Percentiles rank a stretch among this genome's conserved stretches.
Evolutionary conservation across 2,329 filamentous ascomycete species (phyloP).

Genomic region (Pseudogymnoascus sp.): DNA sequence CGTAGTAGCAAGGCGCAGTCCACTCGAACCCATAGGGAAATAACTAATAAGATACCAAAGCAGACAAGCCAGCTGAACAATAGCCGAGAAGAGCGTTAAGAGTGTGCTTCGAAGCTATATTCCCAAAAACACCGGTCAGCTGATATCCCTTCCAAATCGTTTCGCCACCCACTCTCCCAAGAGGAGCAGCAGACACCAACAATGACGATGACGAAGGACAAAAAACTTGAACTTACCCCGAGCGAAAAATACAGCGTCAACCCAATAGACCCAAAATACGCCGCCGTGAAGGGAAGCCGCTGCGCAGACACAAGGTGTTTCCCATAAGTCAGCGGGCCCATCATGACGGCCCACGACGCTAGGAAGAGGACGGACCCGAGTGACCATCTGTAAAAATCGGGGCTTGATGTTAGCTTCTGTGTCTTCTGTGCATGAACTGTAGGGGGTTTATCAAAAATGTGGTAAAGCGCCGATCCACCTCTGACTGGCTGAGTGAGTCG

Average conservation of each 20-base stretch:
- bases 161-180: constrained; percentile 3
- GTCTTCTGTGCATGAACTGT: not conserved
- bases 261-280: constrained; percentile 88
- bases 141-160: constrained; percentile 27
- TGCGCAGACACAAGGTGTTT: constrained; percentile 77
- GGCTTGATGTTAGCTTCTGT: not conserved
- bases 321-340: constrained; percentile 78
- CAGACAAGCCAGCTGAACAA: constrained; percentile 75
- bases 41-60: constrained; percentile 95
- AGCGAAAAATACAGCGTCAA: constrained; percentile 88
- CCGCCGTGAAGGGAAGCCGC: constrained; percentile 82
- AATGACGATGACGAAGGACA: not conserved
- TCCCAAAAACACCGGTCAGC: constrained; percentile 12
- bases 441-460: not conserved
- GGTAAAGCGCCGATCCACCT: not conserved
- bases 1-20: constrained; percentile 74
- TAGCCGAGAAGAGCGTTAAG: constrained; percentile 74
- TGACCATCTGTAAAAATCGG: constrained; percentile 63
- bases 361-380: constrained; percentile 87
- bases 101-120: constrained; percentile 70
- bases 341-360: constrained; percentile 84
- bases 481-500: not conserved
- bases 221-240: constrained; percentile 53
- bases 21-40: constrained; percentile 91
- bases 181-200: not conserved